Conservation (phyloP, 2,329 filamentous ascomycete species). For the Myrmaecium sp. region DNA sequence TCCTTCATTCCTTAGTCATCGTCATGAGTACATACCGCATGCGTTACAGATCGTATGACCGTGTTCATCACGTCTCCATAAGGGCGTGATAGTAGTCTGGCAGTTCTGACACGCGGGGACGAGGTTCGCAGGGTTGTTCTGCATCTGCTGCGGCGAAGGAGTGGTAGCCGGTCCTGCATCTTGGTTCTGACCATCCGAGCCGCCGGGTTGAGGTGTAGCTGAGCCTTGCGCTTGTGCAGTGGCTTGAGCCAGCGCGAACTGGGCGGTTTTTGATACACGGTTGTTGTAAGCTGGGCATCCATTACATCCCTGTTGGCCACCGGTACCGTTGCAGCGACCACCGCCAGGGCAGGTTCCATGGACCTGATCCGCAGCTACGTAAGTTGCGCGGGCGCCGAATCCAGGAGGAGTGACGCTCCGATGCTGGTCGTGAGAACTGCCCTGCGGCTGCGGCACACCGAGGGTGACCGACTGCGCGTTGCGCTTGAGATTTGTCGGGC, state of each 20-base stretch:
- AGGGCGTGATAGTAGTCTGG: constrained; percentile 83
- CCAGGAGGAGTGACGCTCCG: constrained; percentile 23
- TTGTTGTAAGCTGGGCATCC: constrained; percentile 98
- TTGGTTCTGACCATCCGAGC: constrained; percentile 5
- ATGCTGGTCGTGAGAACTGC: constrained; percentile 18
- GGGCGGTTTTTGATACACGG: constrained; percentile 72
- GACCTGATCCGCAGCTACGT: constrained; percentile 60
- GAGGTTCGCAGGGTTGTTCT: constrained; percentile 37
- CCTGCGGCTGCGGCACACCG: constrained; percentile 23
- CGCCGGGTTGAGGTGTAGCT: constrained; percentile 2
- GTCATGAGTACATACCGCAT: constrained; percentile 52
- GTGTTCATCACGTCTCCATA: constrained; percentile 87
- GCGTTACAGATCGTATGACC: constrained; percentile 98
- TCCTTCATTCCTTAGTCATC: no score
- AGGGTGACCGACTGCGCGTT: constrained; percentile 30
- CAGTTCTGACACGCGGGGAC: constrained; percentile 95
- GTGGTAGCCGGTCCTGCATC: constrained; percentile 8
- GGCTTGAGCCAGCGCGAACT: constrained; percentile 40
- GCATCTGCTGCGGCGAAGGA: constrained; percentile 5
- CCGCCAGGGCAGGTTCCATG: constrained; percentile 89
- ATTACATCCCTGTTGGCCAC: constrained; percentile 84
- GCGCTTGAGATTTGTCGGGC: constrained; percentile 80
- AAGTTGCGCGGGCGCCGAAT: constrained; percentile 40
- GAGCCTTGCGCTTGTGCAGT: constrained; percentile 17
- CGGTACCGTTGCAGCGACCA: constrained; percentile 89